phyloP scores from a whole-genome alignment of 495 filamentous ascomycete genomes.

The Geopyxis carbonaria region DNA sequence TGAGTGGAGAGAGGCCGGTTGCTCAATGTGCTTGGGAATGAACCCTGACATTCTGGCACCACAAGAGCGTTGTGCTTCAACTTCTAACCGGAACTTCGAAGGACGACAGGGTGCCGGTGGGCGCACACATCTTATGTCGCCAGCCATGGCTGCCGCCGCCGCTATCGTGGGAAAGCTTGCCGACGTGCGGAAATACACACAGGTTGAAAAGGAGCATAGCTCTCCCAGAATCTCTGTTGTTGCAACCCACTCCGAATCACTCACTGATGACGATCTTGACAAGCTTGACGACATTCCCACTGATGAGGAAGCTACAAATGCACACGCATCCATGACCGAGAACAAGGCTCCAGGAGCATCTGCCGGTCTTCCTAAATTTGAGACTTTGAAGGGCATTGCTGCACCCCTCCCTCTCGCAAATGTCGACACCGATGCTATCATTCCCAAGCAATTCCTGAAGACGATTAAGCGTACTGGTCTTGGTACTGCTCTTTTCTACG shows the following conservation, averaged over 20 bases:
- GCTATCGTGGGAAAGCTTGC: constrained; percentile 79
- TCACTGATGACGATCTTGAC: constrained; percentile 61
- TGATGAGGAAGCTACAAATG: constrained; percentile 35
- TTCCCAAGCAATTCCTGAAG: constrained; percentile 97
- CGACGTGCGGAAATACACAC: constrained; percentile 63
- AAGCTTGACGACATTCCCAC: constrained; percentile 59
- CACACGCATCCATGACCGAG: constrained; percentile 37
- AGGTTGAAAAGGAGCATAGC: constrained; percentile 29
- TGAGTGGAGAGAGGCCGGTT: constrained; percentile 95
- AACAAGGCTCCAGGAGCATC: too few relatives aligned
- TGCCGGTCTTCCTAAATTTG: constrained; percentile 66
- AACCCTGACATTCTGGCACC: constrained; percentile 96
- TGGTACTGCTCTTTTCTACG: constrained; percentile 70
- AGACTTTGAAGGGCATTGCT: constrained; percentile 64
- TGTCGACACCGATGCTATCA: constrained; percentile 95
- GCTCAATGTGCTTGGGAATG: constrained; percentile 98
- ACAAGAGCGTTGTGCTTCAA: constrained; percentile 82
- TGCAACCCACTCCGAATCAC: constrained; percentile 52
- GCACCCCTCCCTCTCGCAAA: constrained; percentile 78
- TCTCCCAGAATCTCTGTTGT: constrained; percentile 39
- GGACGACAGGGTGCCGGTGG: constrained; percentile 87
- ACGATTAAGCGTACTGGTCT: constrained; percentile 97
- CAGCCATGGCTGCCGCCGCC: constrained; percentile 86
- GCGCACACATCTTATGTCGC: constrained; percentile 90
- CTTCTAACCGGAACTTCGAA: constrained; percentile 95